Conservation (phyloP, 2,329 filamentous ascomycete species). For the Didymella sp. region DNA sequence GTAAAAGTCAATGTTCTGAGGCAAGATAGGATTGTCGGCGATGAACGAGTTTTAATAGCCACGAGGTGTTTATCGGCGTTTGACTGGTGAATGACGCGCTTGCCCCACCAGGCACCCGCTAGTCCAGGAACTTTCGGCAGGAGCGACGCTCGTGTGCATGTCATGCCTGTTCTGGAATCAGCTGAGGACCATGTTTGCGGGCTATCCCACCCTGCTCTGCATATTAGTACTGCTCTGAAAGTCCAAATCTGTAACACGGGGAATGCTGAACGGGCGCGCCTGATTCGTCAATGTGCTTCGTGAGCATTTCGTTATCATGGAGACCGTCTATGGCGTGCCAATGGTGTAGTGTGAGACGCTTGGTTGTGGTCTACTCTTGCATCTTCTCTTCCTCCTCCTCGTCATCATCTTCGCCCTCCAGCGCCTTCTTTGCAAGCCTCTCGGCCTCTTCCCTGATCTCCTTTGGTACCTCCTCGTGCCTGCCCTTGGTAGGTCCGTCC, state of each 20-base stretch:
- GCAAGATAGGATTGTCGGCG: neutral
- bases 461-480: slow-evolving; percentile 92
- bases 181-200: neutral
- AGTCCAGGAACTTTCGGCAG: slow-evolving; percentile 9
- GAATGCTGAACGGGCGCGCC: slow-evolving; percentile 6
- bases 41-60: slow-evolving; percentile 14
- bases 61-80: slow-evolving; percentile 10
- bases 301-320: slow-evolving; percentile 37
- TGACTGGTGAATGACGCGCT: slow-evolving; percentile 20
- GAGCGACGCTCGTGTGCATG: slow-evolving; percentile 1
- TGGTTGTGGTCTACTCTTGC: slow-evolving; percentile 71
- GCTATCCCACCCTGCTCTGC: neutral
- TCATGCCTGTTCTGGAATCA: neutral
- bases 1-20: neutral
- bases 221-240: neutral
- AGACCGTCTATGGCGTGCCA: slow-evolving; percentile 38
- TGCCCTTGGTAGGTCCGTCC: slow-evolving; percentile 87
- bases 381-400: slow-evolving; percentile 89
- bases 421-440: slow-evolving; percentile 85
- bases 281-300: slow-evolving; percentile 26
- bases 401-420: slow-evolving; percentile 84
- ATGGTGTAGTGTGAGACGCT: slow-evolving; percentile 26
- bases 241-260: neutral
- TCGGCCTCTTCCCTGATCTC: slow-evolving; percentile 90
- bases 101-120: slow-evolving; percentile 17